phyloP scores from a whole-genome alignment of 352 stramenopile genomes.

The Phytophthora ohioensis region DNA sequence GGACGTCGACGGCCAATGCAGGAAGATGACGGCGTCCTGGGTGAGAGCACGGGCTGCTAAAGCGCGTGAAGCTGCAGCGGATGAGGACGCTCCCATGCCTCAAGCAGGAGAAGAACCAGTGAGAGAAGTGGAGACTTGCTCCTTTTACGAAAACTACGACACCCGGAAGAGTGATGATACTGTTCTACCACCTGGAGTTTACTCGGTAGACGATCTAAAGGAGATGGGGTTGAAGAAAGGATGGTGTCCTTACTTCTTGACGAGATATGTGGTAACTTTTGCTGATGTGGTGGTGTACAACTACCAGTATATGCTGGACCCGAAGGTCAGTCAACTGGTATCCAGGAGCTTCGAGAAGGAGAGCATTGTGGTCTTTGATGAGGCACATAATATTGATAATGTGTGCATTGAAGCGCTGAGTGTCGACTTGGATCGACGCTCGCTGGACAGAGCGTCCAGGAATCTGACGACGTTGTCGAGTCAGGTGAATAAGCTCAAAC shows the following conservation, averaged over 20 bases:
- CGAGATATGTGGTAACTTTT: constrained; percentile 96
- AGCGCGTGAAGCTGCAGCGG: constrained; percentile 7
- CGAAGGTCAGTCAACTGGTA: constrained; percentile 94
- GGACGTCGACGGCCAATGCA: constrained; percentile 96
- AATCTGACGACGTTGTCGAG: constrained; percentile 87
- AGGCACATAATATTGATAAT: constrained; percentile 99
- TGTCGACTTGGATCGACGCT: constrained; percentile 95
- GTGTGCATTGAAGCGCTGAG: constrained; percentile 99
- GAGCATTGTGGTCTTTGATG: constrained; percentile 97
- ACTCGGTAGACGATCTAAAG: constrained; percentile 97
- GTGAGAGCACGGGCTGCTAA: constrained; percentile 86
- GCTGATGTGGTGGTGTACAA: constrained; percentile 99
- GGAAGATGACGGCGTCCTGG: constrained; percentile 98
- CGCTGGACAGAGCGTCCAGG: constrained; percentile 92
- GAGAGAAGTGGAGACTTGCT: constrained; percentile 77
- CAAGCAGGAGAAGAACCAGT: constrained; percentile 6
- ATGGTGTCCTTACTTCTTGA: constrained; percentile 99
- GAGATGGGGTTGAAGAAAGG: constrained; percentile 89
- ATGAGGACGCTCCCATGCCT: constrained; percentile 18
- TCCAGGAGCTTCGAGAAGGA: constrained; percentile 95
- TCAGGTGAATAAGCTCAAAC: constrained; percentile 90
- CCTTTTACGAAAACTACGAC: constrained; percentile 94
- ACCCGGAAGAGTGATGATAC: constrained; percentile 89
- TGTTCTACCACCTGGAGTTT: constrained; percentile 94
- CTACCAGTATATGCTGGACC: constrained; percentile 99